Evolutionary conservation across 345 rosid species (phyloP).

Genomic region (Linum trigynum): DNA sequence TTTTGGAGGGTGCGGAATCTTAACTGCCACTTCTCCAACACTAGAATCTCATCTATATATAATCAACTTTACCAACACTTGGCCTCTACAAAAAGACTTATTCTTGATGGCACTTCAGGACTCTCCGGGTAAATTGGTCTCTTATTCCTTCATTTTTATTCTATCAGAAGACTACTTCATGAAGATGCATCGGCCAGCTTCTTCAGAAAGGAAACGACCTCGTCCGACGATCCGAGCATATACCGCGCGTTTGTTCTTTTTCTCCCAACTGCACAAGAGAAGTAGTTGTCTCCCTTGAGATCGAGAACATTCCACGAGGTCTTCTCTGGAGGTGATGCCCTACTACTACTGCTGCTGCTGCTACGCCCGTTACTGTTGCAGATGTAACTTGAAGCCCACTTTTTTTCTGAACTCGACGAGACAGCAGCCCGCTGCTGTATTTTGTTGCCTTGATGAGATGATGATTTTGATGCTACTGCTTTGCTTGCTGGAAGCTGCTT

Average conservation of each 20-base stretch:
- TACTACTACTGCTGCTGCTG: neutral
- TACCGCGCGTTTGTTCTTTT: conserved; percentile 76
- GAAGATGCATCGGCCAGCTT: conserved; percentile 38
- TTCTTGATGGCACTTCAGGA: neutral
- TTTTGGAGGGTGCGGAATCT: no score
- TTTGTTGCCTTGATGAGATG: conserved; percentile 37
- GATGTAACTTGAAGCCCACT: conserved; percentile 31
- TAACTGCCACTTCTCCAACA: no score
- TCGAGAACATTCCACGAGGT: conserved; percentile 95
- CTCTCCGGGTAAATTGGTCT: neutral
- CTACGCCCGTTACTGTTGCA: conserved; percentile 28
- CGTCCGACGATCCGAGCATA: conserved; percentile 60
- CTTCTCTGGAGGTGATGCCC: conserved; percentile 56
- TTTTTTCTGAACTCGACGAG: conserved; percentile 28
- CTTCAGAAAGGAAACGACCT: conserved; percentile 63
- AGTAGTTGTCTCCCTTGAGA: conserved; percentile 93
- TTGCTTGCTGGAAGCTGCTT: conserved; percentile 47
- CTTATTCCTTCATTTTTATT: neutral
- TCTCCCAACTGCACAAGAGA: conserved; percentile 91
- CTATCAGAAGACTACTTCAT: neutral
- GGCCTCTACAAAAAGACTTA: neutral
- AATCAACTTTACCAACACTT: neutral
- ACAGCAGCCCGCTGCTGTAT: conserved; percentile 31
- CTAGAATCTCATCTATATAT: no score
- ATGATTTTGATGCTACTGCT: conserved; percentile 50